Evolutionary conservation across 345 rosid genomes (phyloP).

Genomic region (Sapria himalayana): DNA sequence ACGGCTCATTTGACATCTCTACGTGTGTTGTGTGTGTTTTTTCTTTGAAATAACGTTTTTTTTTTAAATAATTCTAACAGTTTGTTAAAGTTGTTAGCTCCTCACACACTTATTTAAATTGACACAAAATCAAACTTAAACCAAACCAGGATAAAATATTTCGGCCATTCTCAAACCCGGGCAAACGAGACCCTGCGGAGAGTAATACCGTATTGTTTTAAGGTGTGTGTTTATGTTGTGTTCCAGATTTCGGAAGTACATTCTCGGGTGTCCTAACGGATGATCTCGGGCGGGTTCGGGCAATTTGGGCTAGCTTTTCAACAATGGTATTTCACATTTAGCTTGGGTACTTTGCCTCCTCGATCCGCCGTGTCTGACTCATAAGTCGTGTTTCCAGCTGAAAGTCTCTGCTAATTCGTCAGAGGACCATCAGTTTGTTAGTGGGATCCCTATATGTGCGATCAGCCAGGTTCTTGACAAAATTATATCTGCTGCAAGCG

Average conservation of each 20-base stretch:
- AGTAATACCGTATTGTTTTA: too few species aligned
- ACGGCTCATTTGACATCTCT: too few species aligned
- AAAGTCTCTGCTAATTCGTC: conserved; percentile 51
- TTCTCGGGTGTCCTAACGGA: conserved; percentile 86
- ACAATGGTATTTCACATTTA: conserved; percentile 47
- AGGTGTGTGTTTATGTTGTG: not conserved
- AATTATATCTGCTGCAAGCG: conserved; percentile 47
- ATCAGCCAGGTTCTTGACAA: conserved; percentile 62
- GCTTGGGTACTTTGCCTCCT: conserved; percentile 9
- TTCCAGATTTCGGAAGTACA: conserved; percentile 82
- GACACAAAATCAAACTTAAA: too few species aligned
- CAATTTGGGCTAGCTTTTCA: conserved; percentile 93
- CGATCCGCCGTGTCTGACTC: not conserved
- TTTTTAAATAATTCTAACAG: too few species aligned
- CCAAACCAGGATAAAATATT: too few species aligned
- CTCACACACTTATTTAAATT: too few species aligned
- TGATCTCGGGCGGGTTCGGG: conserved; percentile 75
- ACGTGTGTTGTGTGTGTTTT: too few species aligned
- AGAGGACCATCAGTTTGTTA: conserved; percentile 78
- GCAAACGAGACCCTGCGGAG: too few species aligned
- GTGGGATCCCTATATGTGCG: conserved; percentile 63
- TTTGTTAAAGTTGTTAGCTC: too few species aligned
- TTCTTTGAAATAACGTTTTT: too few species aligned
- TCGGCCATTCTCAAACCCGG: too few species aligned
- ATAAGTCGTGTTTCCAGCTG: conserved; percentile 26